Evolutionary conservation across 176 grass and related monocot species (phyloP).

Genomic region (Avena atlantica): DNA sequence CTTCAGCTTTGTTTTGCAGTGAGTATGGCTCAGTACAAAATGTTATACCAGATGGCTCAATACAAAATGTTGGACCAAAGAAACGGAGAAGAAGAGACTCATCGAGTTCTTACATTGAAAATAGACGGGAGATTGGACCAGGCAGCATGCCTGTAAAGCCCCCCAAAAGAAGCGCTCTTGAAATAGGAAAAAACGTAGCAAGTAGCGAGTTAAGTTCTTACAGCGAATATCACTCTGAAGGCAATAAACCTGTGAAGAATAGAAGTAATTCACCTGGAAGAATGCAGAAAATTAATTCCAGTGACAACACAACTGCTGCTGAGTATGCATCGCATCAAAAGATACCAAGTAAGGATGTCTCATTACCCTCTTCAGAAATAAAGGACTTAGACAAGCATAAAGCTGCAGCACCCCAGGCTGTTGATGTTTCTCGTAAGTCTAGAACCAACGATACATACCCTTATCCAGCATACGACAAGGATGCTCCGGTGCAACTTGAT

Average conservation of each 20-base stretch:
- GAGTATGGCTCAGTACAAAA: constrained; percentile 54
- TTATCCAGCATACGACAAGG: constrained; percentile 56
- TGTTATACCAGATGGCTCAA: constrained; percentile 44
- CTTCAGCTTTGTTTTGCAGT: constrained; percentile 53
- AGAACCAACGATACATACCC: constrained; percentile 42
- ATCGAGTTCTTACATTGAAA: constrained; percentile 47
- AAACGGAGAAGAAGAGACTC: constrained; percentile 77
- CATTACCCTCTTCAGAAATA: constrained; percentile 47
- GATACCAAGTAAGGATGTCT: constrained; percentile 52
- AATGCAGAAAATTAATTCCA: constrained; percentile 49
- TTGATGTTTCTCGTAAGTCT: constrained; percentile 39
- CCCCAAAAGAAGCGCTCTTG: constrained; percentile 36
- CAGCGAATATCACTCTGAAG: constrained; percentile 52
- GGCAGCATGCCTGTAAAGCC: constrained; percentile 45
- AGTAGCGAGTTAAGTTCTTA: constrained; percentile 24
- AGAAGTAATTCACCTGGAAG: constrained; percentile 33
- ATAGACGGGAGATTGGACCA: constrained; percentile 37
- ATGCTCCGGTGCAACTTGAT: constrained; percentile 43
- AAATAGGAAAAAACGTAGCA: constrained; percentile 36
- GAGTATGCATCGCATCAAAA: constrained; percentile 42
- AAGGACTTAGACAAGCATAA: constrained; percentile 58
- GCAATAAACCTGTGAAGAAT: constrained; percentile 39
- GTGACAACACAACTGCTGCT: constrained; percentile 31
- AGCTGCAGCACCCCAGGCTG: constrained; percentile 18
- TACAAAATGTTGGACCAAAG: constrained; percentile 57